These are phyloP conservation scores for Hirschioporus abietinus DNA, from an alignment of 768 basidiomycete species.

Conservation along the genomic window DNA sequence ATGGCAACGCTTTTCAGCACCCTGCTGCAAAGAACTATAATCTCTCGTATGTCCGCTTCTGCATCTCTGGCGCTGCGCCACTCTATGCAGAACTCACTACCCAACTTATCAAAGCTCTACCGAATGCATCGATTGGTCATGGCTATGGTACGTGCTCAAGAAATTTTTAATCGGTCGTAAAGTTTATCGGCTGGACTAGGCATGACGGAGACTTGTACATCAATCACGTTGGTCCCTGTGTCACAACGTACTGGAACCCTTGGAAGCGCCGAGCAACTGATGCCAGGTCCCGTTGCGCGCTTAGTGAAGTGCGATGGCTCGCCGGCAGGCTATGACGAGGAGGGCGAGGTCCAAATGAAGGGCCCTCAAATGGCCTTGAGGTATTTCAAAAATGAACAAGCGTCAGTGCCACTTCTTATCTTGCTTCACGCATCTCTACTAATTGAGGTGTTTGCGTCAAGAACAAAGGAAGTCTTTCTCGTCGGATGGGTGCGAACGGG, in stretches of 20 bases:
- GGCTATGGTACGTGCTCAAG: conserved; percentile 39
- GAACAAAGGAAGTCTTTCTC: conserved; percentile 63
- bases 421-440: not conserved
- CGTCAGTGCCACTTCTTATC: conserved; percentile 37
- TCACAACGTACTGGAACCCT: conserved; percentile 43
- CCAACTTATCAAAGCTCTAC: conserved; percentile 44
- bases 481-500: conserved; percentile 74
- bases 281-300: conserved; percentile 51
- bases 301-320: conserved; percentile 56
- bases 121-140: conserved; percentile 51
- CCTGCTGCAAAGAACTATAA: conserved; percentile 46
- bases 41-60: conserved; percentile 39
- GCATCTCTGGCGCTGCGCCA: conserved; percentile 55
- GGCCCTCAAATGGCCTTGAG: conserved; percentile 54
- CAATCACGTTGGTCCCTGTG: conserved; percentile 44
- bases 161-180: not conserved
- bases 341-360: conserved; percentile 54
- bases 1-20: conserved; percentile 64
- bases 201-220: conserved; percentile 60
- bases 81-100: conserved; percentile 48
- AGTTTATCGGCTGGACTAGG: conserved; percentile 30
- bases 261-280: conserved; percentile 53
- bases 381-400: conserved; percentile 54
- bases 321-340: conserved; percentile 47
- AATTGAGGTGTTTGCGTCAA: conserved; percentile 19